Percentiles rank a stretch among this genome's conserved stretches.
Evolutionary conservation across 1,139 yeast species (phyloP).

Genomic region (Kazachstania sp.): DNA sequence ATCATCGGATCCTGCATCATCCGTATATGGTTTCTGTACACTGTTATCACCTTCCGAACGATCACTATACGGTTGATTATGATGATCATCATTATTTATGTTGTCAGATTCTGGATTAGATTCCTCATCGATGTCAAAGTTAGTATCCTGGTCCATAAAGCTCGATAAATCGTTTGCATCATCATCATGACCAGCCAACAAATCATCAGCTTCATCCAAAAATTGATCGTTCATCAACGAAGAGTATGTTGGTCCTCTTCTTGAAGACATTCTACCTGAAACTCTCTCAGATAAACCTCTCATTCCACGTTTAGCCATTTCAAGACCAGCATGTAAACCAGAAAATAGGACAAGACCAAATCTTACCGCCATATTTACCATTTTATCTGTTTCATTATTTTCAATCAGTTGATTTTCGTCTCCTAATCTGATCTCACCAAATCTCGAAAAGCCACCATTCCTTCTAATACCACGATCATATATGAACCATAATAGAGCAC

Average conservation of each 20-base stretch:
- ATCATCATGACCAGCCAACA: slow-evolving; percentile 31
- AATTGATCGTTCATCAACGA: slow-evolving; percentile 29
- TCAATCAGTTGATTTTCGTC: slow-evolving; percentile 55
- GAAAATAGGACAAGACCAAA: slow-evolving; percentile 47
- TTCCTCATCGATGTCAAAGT: slow-evolving; percentile 29
- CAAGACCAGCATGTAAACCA: slow-evolving; percentile 19
- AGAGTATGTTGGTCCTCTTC: slow-evolving; percentile 29
- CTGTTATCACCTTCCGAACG: slow-evolving; percentile 1
- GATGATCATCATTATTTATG: neutral
- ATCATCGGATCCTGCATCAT: slow-evolving; percentile 6
- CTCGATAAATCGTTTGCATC: slow-evolving; percentile 31
- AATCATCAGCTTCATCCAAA: slow-evolving; percentile 30
- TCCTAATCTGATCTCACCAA: slow-evolving; percentile 81
- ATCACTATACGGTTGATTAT: slow-evolving; percentile 13
- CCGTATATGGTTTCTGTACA: slow-evolving; percentile 12
- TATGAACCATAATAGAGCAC: slow-evolving; percentile 58
- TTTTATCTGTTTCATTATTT: slow-evolving; percentile 53
- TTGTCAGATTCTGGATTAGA: slow-evolving; percentile 5
- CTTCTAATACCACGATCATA: slow-evolving; percentile 75
- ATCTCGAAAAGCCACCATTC: slow-evolving; percentile 69
- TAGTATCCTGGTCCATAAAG: slow-evolving; percentile 25
- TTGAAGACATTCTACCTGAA: slow-evolving; percentile 15
- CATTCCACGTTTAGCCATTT: slow-evolving; percentile 12
- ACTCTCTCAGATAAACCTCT: slow-evolving; percentile 10
- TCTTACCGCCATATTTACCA: slow-evolving; percentile 52